phyloP scores from a whole-genome alignment of 129 eudicot genomes.

The Ambrosia trifida region DNA sequence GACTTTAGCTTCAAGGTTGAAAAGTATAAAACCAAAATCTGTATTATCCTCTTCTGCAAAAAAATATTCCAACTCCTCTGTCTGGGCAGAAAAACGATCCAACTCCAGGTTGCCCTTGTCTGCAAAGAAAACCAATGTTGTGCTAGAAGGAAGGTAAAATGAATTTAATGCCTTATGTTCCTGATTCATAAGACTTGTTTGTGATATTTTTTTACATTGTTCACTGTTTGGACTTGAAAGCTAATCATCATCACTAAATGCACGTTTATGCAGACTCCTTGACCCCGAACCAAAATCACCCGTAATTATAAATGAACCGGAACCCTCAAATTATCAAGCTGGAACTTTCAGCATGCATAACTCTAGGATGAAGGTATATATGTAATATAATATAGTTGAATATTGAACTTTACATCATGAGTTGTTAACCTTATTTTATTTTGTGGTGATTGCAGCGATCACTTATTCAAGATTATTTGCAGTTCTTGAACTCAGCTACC shows the following conservation, averaged over 20 bases:
- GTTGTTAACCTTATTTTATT: constrained; percentile 2
- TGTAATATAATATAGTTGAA: no score
- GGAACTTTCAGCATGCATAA: constrained; percentile 43
- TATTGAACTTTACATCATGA: neutral
- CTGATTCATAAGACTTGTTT: neutral
- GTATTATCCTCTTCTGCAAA: constrained; percentile 38
- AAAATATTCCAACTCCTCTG: constrained; percentile 35
- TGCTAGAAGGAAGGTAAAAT: constrained; percentile 58
- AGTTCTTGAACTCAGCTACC: constrained; percentile 72
- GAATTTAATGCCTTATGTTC: neutral
- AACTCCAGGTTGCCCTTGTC: neutral
- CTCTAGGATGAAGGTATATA: no score
- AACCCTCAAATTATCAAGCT: constrained; percentile 40
- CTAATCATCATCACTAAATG: constrained; percentile 65
- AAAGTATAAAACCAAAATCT: constrained; percentile 30
- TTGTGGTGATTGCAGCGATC: constrained; percentile 47
- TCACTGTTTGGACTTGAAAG: constrained; percentile 26
- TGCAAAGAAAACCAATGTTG: constrained; percentile 27
- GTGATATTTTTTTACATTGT: constrained; percentile 4
- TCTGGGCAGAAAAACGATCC: no score
- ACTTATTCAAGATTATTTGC: constrained; percentile 61
- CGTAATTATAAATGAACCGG: constrained; percentile 29
- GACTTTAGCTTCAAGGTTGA: constrained; percentile 44
- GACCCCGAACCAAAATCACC: constrained; percentile 74
- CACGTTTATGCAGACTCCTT: constrained; percentile 33